Base-by-base conservation (phyloP, 306 rosid species). In the Dryas drummondii region DNA sequence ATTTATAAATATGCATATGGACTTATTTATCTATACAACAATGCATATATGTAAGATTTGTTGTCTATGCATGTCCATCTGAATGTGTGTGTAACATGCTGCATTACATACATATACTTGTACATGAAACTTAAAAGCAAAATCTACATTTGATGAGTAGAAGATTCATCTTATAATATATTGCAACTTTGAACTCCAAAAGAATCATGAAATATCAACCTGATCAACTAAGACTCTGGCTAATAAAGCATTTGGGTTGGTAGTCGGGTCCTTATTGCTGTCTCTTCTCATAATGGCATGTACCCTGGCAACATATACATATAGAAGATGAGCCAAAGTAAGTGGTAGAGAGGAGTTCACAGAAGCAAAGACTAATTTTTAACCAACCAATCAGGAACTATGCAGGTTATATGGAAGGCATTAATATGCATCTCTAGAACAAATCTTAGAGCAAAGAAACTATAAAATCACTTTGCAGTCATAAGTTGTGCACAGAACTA, bases 201-300 rank as follows among this genome's bases (percentile, higher is more conserved):
- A 22, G 27, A 77, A 60, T 48, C 47, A 11, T 79, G 74, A 16
- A 69, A 69, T 66, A 72, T 74, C 45, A 70, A 92, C 96, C 97
- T 90, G 97, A 78, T 81, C 86, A 13, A 92, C 83, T 74, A 92
- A 81, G 75, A 88, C 27, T 83, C 81, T 88, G 1, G 97, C 97
- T 75, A 90, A 50, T 67, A 82, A 57, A 78, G 97, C 96, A 57
- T 78, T 81, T 79, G 92, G 97, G 81, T 62, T 63, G 41, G 87
- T 74, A 59, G 75, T 66, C 44, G 92, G 92, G 64, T 92, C 92
- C 82, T 87, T 90, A 68, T 48, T 81, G 82, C 93, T 83, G 82
- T 92, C 97, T 68, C 83, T 86, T 75, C 68, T 68, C 97, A 88
- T 92, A 57, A 90, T 92, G 60, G 84, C 81, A 80, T 90, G 86